Percentiles rank a stretch among this genome's conserved stretches.
phyloP scores from a whole-genome alignment of 2,329 filamentous ascomycete genomes.

The Fusarium fujikuroi region DNA sequence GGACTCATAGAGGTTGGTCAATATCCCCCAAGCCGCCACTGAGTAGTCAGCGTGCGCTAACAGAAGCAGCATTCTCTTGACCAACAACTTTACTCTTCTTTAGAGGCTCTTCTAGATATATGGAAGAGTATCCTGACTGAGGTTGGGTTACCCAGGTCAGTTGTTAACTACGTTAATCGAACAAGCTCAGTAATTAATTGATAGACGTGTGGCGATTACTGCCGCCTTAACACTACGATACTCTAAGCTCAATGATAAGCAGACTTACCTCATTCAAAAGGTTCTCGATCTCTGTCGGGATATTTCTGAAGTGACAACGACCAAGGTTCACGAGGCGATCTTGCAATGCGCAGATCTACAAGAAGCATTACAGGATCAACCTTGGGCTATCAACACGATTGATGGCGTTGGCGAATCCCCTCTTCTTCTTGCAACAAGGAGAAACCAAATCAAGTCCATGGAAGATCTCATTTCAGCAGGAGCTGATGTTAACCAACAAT shows the following conservation, averaged over 20 bases:
- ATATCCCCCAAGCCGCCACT: fast-evolving
- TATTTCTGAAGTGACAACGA: not conserved
- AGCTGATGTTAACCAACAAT: slow-evolving; percentile 13
- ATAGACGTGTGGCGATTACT: not conserved
- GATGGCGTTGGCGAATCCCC: not conserved
- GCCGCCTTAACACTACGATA: fast-evolving
- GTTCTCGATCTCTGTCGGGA: not conserved
- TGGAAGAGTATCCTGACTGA: slow-evolving; percentile 8
- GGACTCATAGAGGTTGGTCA: slow-evolving; percentile 19
- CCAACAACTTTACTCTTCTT: fast-evolving
- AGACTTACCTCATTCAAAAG: not conserved
- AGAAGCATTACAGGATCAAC: slow-evolving; percentile 5
- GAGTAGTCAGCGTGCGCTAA: not conserved
- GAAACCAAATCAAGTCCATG: not conserved
- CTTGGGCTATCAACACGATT: slow-evolving; percentile 10
- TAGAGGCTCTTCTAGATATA: not conserved
- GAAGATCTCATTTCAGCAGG: slow-evolving; percentile 12
- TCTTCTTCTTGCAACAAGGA: fast-evolving
- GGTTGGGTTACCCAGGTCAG: slow-evolving; percentile 7
- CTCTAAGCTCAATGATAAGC: fast-evolving
- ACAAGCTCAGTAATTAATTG: too few relatives aligned
- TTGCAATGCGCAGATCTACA: not conserved
- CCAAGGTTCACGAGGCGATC: slow-evolving; percentile 3
- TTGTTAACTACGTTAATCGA: too few relatives aligned
- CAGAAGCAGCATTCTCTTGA: not conserved